Percentiles rank a stretch among this genome's conserved stretches.
Evolutionary conservation across 352 stramenopile species (phyloP).

Genomic region (Globisporangium irregulare): DNA sequence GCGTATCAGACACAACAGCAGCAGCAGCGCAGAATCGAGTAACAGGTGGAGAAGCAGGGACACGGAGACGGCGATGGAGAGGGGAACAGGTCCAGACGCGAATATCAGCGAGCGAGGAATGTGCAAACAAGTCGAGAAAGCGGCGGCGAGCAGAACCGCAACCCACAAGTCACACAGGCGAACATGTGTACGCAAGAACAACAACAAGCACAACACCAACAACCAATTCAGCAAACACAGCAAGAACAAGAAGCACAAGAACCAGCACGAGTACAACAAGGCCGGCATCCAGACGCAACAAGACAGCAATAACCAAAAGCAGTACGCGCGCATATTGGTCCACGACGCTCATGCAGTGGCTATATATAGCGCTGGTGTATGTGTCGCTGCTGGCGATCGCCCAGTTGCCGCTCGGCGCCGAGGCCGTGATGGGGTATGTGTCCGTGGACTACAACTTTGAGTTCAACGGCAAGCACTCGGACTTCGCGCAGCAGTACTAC

Average conservation of each 20-base stretch:
- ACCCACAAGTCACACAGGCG: neutral
- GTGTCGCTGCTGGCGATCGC: slow-evolving; percentile 33
- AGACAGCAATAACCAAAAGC: neutral
- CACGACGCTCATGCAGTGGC: neutral
- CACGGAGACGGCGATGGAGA: neutral
- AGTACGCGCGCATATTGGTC: neutral
- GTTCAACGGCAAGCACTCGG: slow-evolving; percentile 56
- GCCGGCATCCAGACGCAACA: neutral
- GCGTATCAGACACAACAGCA: neutral
- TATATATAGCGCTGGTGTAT: slow-evolving; percentile 8
- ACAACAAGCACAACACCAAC: neutral
- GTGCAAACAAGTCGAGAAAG: slow-evolving; percentile 6
- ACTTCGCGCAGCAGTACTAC: slow-evolving; percentile 73
- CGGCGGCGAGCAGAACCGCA: slow-evolving; percentile 7
- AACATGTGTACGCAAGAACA: neutral
- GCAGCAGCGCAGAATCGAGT: neutral
- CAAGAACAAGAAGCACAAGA: neutral
- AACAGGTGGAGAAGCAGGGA: neutral
- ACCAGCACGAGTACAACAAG: neutral
- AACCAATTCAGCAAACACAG: neutral
- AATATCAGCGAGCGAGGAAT: neutral
- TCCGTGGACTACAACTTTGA: slow-evolving; percentile 42
- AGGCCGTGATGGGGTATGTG: slow-evolving; percentile 22
- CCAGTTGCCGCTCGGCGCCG: slow-evolving; percentile 29
- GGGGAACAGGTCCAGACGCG: neutral